Conservation (phyloP, 208 protist genomes). For the Acanthamoeba lenticulata region DNA sequence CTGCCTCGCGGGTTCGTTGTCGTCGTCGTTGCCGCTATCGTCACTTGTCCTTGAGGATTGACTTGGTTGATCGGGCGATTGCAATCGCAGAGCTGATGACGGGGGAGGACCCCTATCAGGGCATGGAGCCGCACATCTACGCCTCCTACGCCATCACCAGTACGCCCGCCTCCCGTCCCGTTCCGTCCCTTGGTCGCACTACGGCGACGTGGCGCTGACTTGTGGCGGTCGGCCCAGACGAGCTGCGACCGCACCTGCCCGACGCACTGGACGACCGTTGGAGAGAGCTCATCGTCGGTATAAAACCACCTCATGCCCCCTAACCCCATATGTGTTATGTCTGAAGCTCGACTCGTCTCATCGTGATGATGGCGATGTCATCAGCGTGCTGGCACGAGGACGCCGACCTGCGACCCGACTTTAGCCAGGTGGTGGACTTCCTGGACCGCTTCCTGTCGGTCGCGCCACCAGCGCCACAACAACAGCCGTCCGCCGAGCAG, state of each 20-base stretch:
- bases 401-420: neutral
- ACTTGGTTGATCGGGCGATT: too few species aligned
- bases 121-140: slow-evolving; percentile 29
- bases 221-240: neutral
- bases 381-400: slow-evolving; percentile 3
- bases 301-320: neutral
- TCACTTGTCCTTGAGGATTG: too few species aligned
- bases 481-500: neutral
- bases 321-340: neutral
- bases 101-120: slow-evolving; percentile 39
- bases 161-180: neutral
- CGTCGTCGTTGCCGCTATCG: too few species aligned
- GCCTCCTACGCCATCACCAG: slow-evolving; percentile 30
- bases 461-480: neutral
- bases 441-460: slow-evolving; percentile 3
- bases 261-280: neutral
- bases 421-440: neutral
- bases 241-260: neutral
- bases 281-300: neutral
- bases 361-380: neutral
- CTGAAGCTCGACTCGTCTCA: neutral
- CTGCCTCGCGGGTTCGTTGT: too few species aligned
- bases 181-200: neutral
- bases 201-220: neutral
- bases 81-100: slow-evolving; percentile 35